These are phyloP conservation scores for Trichoderma koningiopsis DNA, from an alignment of 2,329 filamentous ascomycete species.

Conservation along the genomic window DNA sequence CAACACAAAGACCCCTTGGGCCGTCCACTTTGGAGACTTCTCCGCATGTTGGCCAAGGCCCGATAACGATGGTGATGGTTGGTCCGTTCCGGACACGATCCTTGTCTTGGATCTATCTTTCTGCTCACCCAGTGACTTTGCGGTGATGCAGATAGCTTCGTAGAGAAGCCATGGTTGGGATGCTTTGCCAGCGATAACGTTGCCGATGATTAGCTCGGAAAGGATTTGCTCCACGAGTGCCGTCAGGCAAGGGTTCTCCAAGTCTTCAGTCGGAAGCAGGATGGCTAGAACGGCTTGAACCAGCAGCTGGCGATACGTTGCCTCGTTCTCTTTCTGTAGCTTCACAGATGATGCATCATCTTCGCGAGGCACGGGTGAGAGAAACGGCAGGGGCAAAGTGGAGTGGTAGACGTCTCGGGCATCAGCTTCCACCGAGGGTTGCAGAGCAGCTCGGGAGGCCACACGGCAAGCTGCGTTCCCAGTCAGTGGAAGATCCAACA, in stretches of 20 bases:
- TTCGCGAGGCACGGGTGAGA: constrained; percentile 72
- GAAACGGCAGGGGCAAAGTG: constrained; percentile 75
- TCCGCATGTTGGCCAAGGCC: constrained; percentile 19
- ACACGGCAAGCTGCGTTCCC: constrained; percentile 67
- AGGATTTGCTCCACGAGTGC: constrained; percentile 84
- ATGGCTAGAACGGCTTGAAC: constrained; percentile 79
- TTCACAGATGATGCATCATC: constrained; percentile 53
- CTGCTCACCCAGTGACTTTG: constrained; percentile 44
- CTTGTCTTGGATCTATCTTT: constrained; percentile 30
- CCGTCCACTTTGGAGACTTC: constrained; percentile 41
- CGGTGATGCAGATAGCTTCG: constrained; percentile 76
- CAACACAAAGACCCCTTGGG: constrained; percentile 56
- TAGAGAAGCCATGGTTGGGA: constrained; percentile 89
- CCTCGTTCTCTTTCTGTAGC: constrained; percentile 75
- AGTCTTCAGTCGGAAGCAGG: constrained; percentile 86
- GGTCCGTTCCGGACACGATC: constrained; percentile 27
- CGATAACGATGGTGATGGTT: neutral
- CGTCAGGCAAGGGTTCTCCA: constrained; percentile 83
- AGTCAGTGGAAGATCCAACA: constrained; percentile 28
- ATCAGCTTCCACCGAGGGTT: constrained; percentile 62
- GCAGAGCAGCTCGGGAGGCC: constrained; percentile 60
- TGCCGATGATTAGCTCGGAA: constrained; percentile 85
- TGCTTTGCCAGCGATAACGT: constrained; percentile 74
- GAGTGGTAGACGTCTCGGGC: constrained; percentile 78
- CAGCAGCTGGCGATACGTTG: constrained; percentile 83